Evolutionary conservation across 345 rosid genomes (phyloP).

Genomic region (Eucalyptus dawsonii): DNA sequence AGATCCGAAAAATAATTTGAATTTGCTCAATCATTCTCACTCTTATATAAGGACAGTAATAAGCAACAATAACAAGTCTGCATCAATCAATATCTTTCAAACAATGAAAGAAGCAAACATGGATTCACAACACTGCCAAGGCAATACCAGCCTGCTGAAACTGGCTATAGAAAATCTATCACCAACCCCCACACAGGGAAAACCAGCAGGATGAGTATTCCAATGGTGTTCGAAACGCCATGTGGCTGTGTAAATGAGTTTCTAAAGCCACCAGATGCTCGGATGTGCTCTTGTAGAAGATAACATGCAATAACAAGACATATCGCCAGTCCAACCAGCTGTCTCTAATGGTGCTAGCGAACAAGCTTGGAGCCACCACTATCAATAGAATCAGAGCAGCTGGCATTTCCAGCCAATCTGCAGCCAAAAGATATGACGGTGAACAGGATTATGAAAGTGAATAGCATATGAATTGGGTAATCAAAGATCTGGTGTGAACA

Average conservation of each 20-base stretch:
- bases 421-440: background rate
- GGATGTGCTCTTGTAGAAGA: slow-evolving; percentile 85
- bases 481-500: background rate
- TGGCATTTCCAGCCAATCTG: slow-evolving; percentile 83
- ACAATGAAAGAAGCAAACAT: background rate
- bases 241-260: slow-evolving; percentile 57
- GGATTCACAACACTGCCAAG: background rate
- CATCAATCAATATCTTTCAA: background rate
- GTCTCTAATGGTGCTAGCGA: slow-evolving; percentile 47
- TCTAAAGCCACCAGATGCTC: slow-evolving; percentile 94
- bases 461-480: background rate
- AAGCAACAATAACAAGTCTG: background rate
- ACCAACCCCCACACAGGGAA: slow-evolving; percentile 79
- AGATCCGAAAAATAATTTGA: background rate
- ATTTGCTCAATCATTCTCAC: background rate
- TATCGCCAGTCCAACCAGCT: slow-evolving; percentile 45
- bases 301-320: slow-evolving; percentile 81
- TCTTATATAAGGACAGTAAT: background rate
- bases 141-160: background rate
- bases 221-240: slow-evolving; percentile 76
- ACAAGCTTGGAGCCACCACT: slow-evolving; percentile 68
- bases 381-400: slow-evolving; percentile 61
- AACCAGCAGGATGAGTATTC: slow-evolving; percentile 65
- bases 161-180: slow-evolving; percentile 29
- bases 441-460: background rate